phyloP scores from a whole-genome alignment of 2,329 filamentous ascomycete species.

The Nothopassalora personata region DNA sequence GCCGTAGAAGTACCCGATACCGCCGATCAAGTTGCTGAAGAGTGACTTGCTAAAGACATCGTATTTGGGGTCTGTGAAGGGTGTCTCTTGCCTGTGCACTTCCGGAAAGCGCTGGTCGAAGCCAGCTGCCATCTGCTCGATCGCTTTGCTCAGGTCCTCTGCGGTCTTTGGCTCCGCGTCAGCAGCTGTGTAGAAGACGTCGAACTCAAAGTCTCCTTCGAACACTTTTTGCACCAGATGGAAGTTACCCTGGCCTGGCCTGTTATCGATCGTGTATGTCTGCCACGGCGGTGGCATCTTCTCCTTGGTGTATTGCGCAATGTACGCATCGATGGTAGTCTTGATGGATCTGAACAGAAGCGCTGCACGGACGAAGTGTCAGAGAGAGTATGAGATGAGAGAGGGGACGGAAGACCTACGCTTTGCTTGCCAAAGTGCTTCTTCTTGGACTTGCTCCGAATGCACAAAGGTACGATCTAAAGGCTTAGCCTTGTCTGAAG shows the following conservation, averaged over 20 bases:
- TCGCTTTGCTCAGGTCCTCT: conserved; percentile 64
- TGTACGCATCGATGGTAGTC: conserved; percentile 54
- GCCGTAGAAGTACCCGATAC: conserved; percentile 92
- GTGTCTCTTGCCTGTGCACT: conserved; percentile 66
- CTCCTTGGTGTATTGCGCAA: conserved; percentile 56
- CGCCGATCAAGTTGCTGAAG: conserved; percentile 89
- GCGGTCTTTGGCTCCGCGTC: conserved; percentile 44
- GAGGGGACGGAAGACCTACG: conserved; percentile 35
- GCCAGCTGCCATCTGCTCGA: conserved; percentile 58
- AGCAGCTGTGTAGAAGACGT: conserved; percentile 79
- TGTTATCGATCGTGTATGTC: conserved; percentile 71
- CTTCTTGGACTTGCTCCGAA: conserved; percentile 60
- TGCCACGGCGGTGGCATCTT: conserved; percentile 77
- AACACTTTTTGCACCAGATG: conserved; percentile 91
- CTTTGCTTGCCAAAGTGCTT: conserved; percentile 80
- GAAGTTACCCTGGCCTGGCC: conserved; percentile 66
- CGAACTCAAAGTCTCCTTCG: conserved; percentile 83
- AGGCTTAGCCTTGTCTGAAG: conserved; percentile 62
- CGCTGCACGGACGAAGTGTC: conserved; percentile 41
- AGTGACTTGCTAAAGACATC: conserved; percentile 77
- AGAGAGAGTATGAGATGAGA: conserved; percentile 35
- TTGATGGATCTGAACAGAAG: conserved; percentile 61
- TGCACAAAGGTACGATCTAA: conserved; percentile 71
- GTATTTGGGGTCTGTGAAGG: conserved; percentile 67
- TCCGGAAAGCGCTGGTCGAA: conserved; percentile 72